Evolutionary conservation across 805 yeast genomes (phyloP).

Genomic region (Wickerhamiella dianesei): DNA sequence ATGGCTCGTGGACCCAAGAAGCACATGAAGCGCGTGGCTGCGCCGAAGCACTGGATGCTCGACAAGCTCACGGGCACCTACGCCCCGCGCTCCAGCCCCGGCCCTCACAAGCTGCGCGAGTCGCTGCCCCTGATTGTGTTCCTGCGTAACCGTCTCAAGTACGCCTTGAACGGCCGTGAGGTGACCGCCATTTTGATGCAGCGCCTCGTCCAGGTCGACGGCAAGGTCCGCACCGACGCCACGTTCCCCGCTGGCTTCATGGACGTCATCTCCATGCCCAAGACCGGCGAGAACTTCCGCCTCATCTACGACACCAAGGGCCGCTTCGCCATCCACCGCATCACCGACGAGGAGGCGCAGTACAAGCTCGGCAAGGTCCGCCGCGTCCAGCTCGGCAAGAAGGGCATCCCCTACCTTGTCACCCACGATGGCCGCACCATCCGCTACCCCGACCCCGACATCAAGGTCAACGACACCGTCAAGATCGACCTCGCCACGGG

Average conservation of each 20-base stretch:
- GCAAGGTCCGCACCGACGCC: slow-evolving; percentile 97
- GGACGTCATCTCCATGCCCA: slow-evolving; percentile 96
- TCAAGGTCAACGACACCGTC: slow-evolving; percentile 96
- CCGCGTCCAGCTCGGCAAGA: slow-evolving; percentile 97
- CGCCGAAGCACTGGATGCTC: slow-evolving; percentile 99
- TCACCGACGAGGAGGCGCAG: slow-evolving; percentile 95
- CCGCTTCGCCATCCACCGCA: slow-evolving; percentile 99
- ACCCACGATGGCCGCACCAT: slow-evolving; percentile 99
- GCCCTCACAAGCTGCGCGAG: slow-evolving; percentile 99
- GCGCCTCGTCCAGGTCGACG: slow-evolving; percentile 96
- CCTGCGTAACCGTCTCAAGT: slow-evolving; percentile 97
- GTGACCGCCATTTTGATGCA: slow-evolving; percentile 97
- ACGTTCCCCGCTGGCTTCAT: slow-evolving; percentile 99
- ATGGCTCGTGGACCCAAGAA: slow-evolving; percentile 58
- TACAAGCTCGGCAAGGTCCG: slow-evolving; percentile 98
- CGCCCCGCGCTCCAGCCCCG: slow-evolving; percentile 99
- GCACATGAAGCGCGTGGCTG: slow-evolving; percentile 99
- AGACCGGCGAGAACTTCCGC: slow-evolving; percentile 99
- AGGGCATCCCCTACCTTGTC: slow-evolving; percentile 94
- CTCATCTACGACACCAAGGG: slow-evolving; percentile 97
- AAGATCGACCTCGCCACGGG: slow-evolving; percentile 94
- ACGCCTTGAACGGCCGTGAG: slow-evolving; percentile 98
- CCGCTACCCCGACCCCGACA: slow-evolving; percentile 97
- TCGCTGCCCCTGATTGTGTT: slow-evolving; percentile 93
- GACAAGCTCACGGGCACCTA: slow-evolving; percentile 99